These are phyloP conservation scores for Pestalotiopsis sp. DNA, from an alignment of 2,329 filamentous ascomycete genomes.

Conservation along the genomic window DNA sequence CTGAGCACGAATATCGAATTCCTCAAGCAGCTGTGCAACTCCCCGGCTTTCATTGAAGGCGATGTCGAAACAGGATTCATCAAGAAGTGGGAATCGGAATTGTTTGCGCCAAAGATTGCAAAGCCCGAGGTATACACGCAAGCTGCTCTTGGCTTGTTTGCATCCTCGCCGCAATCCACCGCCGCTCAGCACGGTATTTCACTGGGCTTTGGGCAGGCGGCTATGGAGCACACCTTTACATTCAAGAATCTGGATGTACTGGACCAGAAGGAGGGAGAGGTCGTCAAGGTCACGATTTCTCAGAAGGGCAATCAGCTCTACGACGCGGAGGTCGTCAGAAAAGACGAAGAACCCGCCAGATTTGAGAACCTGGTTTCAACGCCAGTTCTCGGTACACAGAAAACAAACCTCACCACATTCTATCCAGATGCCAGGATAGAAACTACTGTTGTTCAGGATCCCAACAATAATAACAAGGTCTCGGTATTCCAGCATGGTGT, in stretches of 20 bases:
- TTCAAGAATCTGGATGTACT: slow-evolving; percentile 64
- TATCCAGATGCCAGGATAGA: slow-evolving; percentile 81
- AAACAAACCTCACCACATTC: slow-evolving; percentile 65
- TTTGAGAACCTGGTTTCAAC: slow-evolving; percentile 51
- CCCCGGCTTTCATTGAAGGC: slow-evolving; percentile 79
- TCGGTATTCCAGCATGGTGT: slow-evolving; percentile 76
- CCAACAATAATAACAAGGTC: slow-evolving; percentile 56
- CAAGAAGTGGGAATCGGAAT: slow-evolving; percentile 78
- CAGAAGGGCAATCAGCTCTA: slow-evolving; percentile 52
- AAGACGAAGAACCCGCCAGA: slow-evolving; percentile 40
- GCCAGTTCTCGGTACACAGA: slow-evolving; percentile 29
- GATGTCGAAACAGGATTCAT: slow-evolving; percentile 97
- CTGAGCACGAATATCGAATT: slow-evolving; percentile 97
- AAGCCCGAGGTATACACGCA: slow-evolving; percentile 80
- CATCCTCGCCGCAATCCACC: slow-evolving; percentile 40
- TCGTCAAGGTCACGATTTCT: slow-evolving; percentile 55
- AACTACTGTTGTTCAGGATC: slow-evolving; percentile 72
- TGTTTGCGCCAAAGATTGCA: slow-evolving; percentile 69
- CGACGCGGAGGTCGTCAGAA: slow-evolving; percentile 47
- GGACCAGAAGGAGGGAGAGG: slow-evolving; percentile 64
- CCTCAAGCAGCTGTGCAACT: slow-evolving; percentile 82
- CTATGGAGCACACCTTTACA: slow-evolving; percentile 48
- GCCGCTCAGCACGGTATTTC: slow-evolving; percentile 48
- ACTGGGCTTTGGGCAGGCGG: slow-evolving; percentile 57
- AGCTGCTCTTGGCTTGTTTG: slow-evolving; percentile 77